phyloP scores from a whole-genome alignment of 164 flowering plant species.

The Protea cynaroides region DNA sequence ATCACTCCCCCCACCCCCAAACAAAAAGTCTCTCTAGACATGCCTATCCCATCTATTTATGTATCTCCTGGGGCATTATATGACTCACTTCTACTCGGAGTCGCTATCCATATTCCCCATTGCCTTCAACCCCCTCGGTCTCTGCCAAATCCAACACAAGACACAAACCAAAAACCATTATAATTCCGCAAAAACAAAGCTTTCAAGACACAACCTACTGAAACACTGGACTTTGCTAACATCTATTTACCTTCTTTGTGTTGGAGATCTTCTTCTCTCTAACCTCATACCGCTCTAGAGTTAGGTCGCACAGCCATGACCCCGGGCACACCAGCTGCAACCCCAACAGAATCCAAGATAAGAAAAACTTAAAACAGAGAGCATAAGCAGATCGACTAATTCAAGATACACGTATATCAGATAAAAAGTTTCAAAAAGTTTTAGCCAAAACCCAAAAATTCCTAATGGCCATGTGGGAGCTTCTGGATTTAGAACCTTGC shows the following conservation, averaged over 20 bases:
- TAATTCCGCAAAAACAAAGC: background rate
- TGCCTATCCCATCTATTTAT: no score
- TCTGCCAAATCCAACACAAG: constrained; percentile 34
- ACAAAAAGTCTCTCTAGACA: no score
- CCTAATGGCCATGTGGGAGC: no score
- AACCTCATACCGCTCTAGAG: constrained; percentile 84
- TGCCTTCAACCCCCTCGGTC: constrained; percentile 85
- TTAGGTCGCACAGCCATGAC: constrained; percentile 76
- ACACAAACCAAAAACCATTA: background rate
- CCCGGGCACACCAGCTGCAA: constrained; percentile 86
- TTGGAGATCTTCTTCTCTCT: constrained; percentile 78
- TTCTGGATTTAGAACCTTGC: no score
- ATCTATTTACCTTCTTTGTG: constrained; percentile 71
- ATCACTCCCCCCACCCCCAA: no score
- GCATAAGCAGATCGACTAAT: no score
- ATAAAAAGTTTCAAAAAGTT: no score
- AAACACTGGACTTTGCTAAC: background rate
- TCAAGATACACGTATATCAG: no score
- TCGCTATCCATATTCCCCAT: constrained; percentile 85
- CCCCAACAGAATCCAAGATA: no score
- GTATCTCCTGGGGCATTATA: no score
- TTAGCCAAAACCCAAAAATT: no score
- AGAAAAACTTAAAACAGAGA: no score
- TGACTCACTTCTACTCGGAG: constrained; percentile 40
- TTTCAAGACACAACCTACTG: background rate